Conservation (phyloP, 805 yeast species). For the Clavispora asparagi region DNA sequence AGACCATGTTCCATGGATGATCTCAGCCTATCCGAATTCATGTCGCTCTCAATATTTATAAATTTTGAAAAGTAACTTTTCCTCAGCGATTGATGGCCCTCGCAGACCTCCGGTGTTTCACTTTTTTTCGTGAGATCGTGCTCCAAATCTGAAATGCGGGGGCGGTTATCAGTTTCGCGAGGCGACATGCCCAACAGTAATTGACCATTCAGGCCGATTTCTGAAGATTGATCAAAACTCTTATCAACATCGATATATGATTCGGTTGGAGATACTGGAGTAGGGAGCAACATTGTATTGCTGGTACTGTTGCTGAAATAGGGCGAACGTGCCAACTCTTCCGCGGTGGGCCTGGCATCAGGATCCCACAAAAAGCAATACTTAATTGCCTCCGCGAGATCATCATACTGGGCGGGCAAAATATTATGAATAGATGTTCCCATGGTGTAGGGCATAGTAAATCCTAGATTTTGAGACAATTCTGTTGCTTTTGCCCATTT, state of each 20-base stretch:
- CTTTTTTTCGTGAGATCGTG: background rate
- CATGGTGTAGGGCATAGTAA: slow-evolving; percentile 49
- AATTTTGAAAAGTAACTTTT: background rate
- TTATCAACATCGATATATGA: background rate
- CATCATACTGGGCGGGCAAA: slow-evolving; percentile 39
- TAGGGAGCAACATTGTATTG: background rate
- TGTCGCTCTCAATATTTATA: background rate
- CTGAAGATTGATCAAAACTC: background rate
- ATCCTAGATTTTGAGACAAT: slow-evolving; percentile 50
- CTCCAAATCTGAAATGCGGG: background rate
- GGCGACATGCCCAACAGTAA: background rate
- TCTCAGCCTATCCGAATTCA: background rate
- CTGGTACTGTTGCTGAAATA: slow-evolving; percentile 21
- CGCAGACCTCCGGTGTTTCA: background rate
- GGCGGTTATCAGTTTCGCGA: background rate
- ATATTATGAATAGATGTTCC: slow-evolving; percentile 47
- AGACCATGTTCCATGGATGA: background rate
- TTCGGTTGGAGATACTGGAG: background rate
- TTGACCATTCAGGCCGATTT: background rate
- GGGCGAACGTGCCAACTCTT: slow-evolving; percentile 41
- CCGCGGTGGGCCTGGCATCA: slow-evolving; percentile 49
- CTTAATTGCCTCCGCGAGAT: slow-evolving; percentile 38
- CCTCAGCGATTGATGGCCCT: background rate
- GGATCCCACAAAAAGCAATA: slow-evolving; percentile 78
- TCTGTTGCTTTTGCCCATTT: slow-evolving; percentile 61